phyloP scores from a whole-genome alignment of 192 early-diverging fungal species.

The Linderina pennispora region DNA sequence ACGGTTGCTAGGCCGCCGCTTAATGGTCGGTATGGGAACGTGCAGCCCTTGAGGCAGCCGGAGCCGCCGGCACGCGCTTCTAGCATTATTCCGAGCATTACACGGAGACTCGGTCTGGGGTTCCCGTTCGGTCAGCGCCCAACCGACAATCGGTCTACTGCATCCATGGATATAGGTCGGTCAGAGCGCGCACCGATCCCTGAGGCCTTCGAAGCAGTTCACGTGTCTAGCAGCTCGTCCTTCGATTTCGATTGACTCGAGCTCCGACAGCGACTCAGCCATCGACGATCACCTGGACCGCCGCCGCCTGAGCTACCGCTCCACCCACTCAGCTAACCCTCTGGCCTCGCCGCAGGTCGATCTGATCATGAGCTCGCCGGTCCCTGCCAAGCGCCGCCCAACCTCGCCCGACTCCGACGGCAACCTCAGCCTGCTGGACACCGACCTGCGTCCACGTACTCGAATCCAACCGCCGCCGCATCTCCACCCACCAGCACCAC shows the following conservation, averaged over 20 bases:
- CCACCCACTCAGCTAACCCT: too few relatives aligned
- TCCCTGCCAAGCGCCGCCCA: conserved; percentile 15
- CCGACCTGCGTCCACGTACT: conserved; percentile 15
- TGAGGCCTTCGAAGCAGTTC: too few relatives aligned
- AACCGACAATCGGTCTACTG: conserved; percentile 9
- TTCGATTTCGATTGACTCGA: conserved; percentile 30
- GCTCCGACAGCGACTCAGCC: conserved; percentile 15
- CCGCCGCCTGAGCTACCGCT: too few relatives aligned
- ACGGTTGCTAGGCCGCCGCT: too few relatives aligned
- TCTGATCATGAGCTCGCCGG: conserved; percentile 29
- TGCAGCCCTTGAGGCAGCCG: too few relatives aligned
- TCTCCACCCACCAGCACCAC: conserved; percentile 10
- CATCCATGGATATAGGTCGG: too few relatives aligned
- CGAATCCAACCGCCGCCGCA: conserved; percentile 14
- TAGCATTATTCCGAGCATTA: conserved; percentile 34
- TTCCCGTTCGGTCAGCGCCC: too few relatives aligned
- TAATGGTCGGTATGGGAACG: too few relatives aligned
- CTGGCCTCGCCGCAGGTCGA: conserved; percentile 17
- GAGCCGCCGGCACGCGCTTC: conserved; percentile 34
- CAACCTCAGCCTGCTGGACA: not conserved
- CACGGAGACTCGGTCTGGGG: conserved; percentile 35
- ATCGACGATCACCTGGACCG: conserved; percentile 11
- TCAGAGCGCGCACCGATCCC: too few relatives aligned
- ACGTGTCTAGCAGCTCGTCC: too few relatives aligned
- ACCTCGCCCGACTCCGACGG: conserved; percentile 17